Base-by-base conservation (phyloP, 2,329 filamentous ascomycete genomes). In the Zalaria sp. region DNA sequence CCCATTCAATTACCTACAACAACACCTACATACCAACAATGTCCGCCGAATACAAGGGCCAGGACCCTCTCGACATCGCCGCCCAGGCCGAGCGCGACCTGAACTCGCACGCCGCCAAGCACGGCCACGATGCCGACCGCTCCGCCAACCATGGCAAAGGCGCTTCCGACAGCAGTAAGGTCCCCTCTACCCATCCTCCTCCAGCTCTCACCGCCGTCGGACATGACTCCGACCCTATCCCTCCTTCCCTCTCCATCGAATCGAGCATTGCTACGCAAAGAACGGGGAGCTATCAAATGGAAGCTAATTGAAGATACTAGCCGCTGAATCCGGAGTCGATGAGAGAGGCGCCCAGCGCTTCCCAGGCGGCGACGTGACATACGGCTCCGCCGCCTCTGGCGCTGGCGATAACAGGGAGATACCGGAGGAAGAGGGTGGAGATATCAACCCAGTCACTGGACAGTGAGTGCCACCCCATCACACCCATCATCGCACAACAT, bases 31-130 rank as follows among this genome's bases (percentile, higher is more conserved):
- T 27, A 38, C 40, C 27, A 42, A 18, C 18, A 18, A 69, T 69
- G 65, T 68, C 67, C 36, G 50, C 53, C 43, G 60, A 59, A 53
- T 61, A 64, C 56, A 43, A 61, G 44, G 56, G 56, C 49, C 53
- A 62, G 41, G 57, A 68, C 51, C 64, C 62, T 40, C 51, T 63
- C 49, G 54, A 58, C 27, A 53, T 69, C 50, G 66, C 69, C 41
- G 54, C 64, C 50, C 57, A 70, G 48, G 67, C 68, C 7, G 67
- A 71, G 59, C 56, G 55, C 11, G 66, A 72, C 43, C 58, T 71
- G 41, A 67, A 69, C 55, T 62, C 63, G 5, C 48, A 63, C 29
- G 43, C 50, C 9, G 61, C 62, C 6, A 65, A 64, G 47, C 49
- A 57, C 27, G 62, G 64, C 37, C 49, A 60, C 34, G 43, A 44